Percentiles rank a stretch among this genome's conserved stretches.
Conservation (phyloP, 441 rosid species). For the Codiaeum variegatum region DNA sequence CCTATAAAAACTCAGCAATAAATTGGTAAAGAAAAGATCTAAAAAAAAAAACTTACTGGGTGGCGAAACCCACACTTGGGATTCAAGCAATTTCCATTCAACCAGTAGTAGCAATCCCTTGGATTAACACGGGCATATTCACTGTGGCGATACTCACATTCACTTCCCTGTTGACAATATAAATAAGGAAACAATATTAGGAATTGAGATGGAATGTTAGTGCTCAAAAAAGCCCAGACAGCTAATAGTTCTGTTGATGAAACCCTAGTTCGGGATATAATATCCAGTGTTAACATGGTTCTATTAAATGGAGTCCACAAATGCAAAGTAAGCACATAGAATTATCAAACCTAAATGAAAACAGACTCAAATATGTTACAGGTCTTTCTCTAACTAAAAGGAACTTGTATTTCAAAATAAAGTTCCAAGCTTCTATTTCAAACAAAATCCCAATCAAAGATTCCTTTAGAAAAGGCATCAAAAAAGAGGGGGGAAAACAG, state of each 20-base stretch:
- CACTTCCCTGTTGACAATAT: slow-evolving; percentile 58
- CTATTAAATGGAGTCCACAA: neutral
- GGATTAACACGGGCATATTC: slow-evolving; percentile 93
- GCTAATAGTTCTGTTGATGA: neutral
- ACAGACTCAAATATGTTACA: neutral
- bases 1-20: neutral
- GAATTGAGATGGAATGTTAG: neutral
- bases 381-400: neutral
- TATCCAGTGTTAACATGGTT: neutral
- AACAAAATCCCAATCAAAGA: too few relatives aligned
- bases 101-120: slow-evolving; percentile 91
- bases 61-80: slow-evolving; percentile 90
- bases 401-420: neutral
- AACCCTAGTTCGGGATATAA: neutral
- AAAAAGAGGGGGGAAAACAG: neutral
- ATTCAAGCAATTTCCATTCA: slow-evolving; percentile 91
- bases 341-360: neutral
- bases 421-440: too few relatives aligned
- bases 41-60: slow-evolving; percentile 59
- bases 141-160: slow-evolving; percentile 97
- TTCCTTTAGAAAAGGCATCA: neutral
- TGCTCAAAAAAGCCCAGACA: neutral
- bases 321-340: neutral
- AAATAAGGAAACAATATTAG: slow-evolving; percentile 10
- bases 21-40: neutral